These are phyloP conservation scores for Didymella glomerata DNA, from an alignment of 2,329 filamentous ascomycete genomes.

Conservation along the genomic window DNA sequence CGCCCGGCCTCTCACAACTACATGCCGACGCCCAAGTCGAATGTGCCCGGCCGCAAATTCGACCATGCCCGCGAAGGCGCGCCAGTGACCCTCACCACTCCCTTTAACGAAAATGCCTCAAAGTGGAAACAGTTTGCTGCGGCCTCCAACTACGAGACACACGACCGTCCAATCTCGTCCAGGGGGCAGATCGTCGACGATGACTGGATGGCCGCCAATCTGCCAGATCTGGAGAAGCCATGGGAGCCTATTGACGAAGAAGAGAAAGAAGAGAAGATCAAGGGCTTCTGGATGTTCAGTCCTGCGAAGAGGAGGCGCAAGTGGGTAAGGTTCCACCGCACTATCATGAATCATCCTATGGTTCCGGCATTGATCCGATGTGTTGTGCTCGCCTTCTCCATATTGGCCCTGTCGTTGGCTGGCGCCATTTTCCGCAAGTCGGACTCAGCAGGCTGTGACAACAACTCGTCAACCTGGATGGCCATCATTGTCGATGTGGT, in stretches of 20 bases:
- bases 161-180: slow-evolving; percentile 38
- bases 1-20: slow-evolving; percentile 51
- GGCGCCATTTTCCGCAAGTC: slow-evolving; percentile 71
- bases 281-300: slow-evolving; percentile 59
- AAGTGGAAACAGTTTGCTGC: slow-evolving; percentile 52
- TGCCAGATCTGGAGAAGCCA: slow-evolving; percentile 55
- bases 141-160: slow-evolving; percentile 41
- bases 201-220: slow-evolving; percentile 60
- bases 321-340: slow-evolving; percentile 70
- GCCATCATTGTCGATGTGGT: slow-evolving; percentile 89
- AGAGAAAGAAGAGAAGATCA: slow-evolving; percentile 58
- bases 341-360: slow-evolving; percentile 80
- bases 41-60: slow-evolving; percentile 50
- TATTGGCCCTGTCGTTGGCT: slow-evolving; percentile 80
- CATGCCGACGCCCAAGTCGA: slow-evolving; percentile 51
- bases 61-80: slow-evolving; percentile 51
- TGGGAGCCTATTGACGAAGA: slow-evolving; percentile 66
- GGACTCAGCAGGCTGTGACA: slow-evolving; percentile 51
- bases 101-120: slow-evolving; percentile 47
- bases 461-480: slow-evolving; percentile 76
- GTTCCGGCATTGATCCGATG: slow-evolving; percentile 86
- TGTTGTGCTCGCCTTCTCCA: slow-evolving; percentile 82
- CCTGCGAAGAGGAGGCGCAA: slow-evolving; percentile 60
- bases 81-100: slow-evolving; percentile 48
- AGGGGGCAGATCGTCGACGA: slow-evolving; percentile 51